A percentile compares a stretch with the other conserved stretches of the same genome.
These are phyloP conservation scores for Streptanthus diversifolius DNA, from an alignment of 345 rosid species.

Conservation along the genomic window DNA sequence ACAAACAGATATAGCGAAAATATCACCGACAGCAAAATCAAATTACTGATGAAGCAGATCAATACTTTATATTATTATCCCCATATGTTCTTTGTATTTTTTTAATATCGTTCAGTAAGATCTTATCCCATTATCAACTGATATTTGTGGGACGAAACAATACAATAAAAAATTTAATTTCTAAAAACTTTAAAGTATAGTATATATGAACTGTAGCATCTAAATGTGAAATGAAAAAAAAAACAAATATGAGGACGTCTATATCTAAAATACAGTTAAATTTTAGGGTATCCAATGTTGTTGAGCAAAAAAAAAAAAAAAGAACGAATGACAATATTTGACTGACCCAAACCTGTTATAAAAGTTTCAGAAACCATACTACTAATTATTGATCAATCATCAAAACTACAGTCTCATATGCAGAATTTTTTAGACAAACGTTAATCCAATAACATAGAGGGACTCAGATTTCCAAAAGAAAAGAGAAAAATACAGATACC, in stretches of 20 bases:
- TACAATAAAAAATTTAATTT: background rate
- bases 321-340: constrained; percentile 4
- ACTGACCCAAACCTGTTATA: background rate
- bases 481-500: background rate
- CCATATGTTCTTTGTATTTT: background rate
- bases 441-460: background rate
- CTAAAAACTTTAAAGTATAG: background rate
- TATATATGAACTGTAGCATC: background rate
- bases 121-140: background rate
- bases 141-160: background rate
- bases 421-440: background rate
- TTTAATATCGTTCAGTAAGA: background rate
- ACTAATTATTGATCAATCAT: constrained; percentile 15
- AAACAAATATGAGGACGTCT: background rate
- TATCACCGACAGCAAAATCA: constrained; percentile 35
- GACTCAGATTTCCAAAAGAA: background rate
- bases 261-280: background rate
- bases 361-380: background rate
- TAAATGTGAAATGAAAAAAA: background rate
- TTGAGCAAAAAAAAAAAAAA: background rate
- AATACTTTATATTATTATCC: background rate
- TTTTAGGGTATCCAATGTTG: constrained; percentile 26
- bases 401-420: constrained; percentile 2
- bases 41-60: constrained; percentile 6
- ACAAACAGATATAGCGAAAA: constrained; percentile 17